Percentiles rank a stretch among this genome's conserved stretches.
Evolutionary conservation across 495 filamentous ascomycete genomes (phyloP).

Genomic region (Xylaria palmicola): DNA sequence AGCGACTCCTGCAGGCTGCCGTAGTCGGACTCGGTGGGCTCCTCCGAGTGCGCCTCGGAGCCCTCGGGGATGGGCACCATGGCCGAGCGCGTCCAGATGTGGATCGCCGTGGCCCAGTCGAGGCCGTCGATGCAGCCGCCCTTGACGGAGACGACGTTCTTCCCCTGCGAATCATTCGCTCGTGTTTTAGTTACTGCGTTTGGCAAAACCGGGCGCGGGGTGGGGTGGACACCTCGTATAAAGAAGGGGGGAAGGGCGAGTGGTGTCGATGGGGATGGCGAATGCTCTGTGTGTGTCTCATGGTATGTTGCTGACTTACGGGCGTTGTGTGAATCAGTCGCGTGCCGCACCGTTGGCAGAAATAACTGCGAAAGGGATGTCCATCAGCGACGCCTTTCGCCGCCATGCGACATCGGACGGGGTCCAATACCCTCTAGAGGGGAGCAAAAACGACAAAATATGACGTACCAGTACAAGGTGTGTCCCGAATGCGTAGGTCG

Average conservation of each 20-base stretch:
- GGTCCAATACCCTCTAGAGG: no score
- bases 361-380: constrained; percentile 39
- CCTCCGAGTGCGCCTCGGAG: constrained; percentile 46
- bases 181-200: neutral
- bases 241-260: no score
- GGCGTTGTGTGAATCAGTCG: constrained; percentile 56
- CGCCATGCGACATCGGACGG: no score
- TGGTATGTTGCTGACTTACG: constrained; percentile 24
- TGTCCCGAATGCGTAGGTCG: constrained; percentile 46
- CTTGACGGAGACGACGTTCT: constrained; percentile 57
- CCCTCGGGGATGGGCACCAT: constrained; percentile 64
- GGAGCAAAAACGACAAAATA: no score
- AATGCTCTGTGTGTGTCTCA: no score
- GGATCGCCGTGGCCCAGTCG: constrained; percentile 54
- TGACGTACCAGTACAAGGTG: constrained; percentile 44
- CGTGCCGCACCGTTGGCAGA: constrained; percentile 60
- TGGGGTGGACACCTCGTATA: no score
- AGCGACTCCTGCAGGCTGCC: constrained; percentile 35
- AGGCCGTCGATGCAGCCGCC: constrained; percentile 60
- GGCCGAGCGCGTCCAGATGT: constrained; percentile 63
- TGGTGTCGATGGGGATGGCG: no score
- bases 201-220: no score
- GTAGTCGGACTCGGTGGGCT: constrained; percentile 40
- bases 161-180: no score
- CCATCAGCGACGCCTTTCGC: neutral